Evolutionary conservation across 2,329 filamentous ascomycete genomes (phyloP), one percentile per base, ranked within the genome.

Genomic region (Claviceps sp.): DNA sequence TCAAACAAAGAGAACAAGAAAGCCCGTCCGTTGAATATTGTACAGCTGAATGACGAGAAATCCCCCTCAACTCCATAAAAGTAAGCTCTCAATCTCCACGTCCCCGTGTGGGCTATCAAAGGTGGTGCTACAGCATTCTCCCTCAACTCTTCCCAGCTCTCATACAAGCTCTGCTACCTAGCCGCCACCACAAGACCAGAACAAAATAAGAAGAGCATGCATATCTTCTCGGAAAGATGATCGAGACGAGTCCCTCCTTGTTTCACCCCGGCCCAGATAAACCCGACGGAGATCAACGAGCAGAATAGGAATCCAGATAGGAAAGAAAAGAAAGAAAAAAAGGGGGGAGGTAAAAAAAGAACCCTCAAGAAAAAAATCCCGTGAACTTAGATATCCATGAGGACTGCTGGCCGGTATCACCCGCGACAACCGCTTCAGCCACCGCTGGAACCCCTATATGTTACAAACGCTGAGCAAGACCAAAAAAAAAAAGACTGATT

Each of bases 301-400:
- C 30, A 34, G 9, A 1, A 11, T 11, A 34, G 30, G 3, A 34
- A 11, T 34, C 40, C 40, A 42, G n/a, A 42, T 9, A 13, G n/a
- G 6, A 18, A 40, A n/a, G 18, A 8, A 40, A 42, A 13, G 13
- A 42, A 42, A 5, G 9, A 8, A 8, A 13, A 34, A 46, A n/a
- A 13, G 24, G 11, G 1, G 11, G n/a, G 4, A 5, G 13, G 14
- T 34, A 18, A 30, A 30, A 5, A 34, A 34, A 34, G 30, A 42
- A 8, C 18, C 22, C 30, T 52, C 34, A 52, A n/a, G 30, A 9
- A 47, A 52, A 52, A 11, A 20, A 52, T 22, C 47, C 47, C 22
- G 47, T 52, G 4, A 47, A 43, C 47, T 53, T 50, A 20, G 51
- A 53, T 14, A 53, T 42, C 51, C 51, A 53, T 6, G 51, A 48